Conservation (phyloP, 305 asterid species). For the Withania somnifera region DNA sequence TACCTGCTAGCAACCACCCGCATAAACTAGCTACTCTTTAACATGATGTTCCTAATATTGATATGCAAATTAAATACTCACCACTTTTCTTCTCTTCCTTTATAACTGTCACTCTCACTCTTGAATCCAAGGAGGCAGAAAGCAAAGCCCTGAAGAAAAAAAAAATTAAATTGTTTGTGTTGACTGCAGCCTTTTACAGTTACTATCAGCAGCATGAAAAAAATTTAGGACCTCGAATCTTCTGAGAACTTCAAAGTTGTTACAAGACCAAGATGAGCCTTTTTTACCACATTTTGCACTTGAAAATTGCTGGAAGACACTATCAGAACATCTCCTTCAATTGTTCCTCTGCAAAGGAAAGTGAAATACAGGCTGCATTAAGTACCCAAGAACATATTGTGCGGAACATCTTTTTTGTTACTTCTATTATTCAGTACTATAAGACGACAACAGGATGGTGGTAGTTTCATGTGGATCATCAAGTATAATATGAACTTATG, state of each 20-base stretch:
- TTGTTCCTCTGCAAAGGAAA: slow-evolving; percentile 67
- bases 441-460: no score
- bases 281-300: slow-evolving; percentile 46
- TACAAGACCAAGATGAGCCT: slow-evolving; percentile 88
- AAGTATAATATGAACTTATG: background rate
- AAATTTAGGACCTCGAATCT: slow-evolving; percentile 64
- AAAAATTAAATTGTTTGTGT: slow-evolving; percentile 8
- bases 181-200: background rate
- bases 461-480: no score
- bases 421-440: no score
- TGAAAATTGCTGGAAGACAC: slow-evolving; percentile 38
- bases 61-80: slow-evolving; percentile 12
- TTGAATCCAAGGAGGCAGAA: slow-evolving; percentile 83
- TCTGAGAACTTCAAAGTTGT: slow-evolving; percentile 70
- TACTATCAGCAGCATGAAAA: background rate
- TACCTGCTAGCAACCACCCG: background rate
- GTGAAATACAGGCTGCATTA: background rate
- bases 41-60: background rate
- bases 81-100: slow-evolving; percentile 27
- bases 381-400: background rate
- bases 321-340: slow-evolving; percentile 59
- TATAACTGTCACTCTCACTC: slow-evolving; percentile 63
- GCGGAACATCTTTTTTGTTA: no score
- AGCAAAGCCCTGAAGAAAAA: slow-evolving; percentile 50
- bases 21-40: background rate